Evolutionary conservation across 2,329 filamentous ascomycete genomes (phyloP).

Genomic region (Sporothrix inflata): DNA sequence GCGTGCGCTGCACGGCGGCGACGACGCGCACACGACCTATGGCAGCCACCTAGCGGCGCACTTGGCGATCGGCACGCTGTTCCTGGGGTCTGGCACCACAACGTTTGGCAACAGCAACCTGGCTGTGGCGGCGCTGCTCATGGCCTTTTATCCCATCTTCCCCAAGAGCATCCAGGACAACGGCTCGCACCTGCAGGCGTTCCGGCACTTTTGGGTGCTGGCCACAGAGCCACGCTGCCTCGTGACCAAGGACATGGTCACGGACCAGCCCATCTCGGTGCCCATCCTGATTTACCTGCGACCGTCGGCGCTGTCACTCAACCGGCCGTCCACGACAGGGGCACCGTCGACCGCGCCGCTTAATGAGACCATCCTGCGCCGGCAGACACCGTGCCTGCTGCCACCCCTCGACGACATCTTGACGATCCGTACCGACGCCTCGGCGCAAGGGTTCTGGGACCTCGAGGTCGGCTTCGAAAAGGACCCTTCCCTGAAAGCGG

Average conservation of each 20-base stretch:
- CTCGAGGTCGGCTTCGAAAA: constrained; percentile 73
- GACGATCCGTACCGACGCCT: constrained; percentile 61
- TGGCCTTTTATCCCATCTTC: constrained; percentile 93
- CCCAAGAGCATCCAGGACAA: constrained; percentile 91
- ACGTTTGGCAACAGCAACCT: constrained; percentile 89
- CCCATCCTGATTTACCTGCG: constrained; percentile 69
- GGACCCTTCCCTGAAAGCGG: constrained; percentile 62
- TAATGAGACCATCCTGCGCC: constrained; percentile 43
- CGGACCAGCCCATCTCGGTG: constrained; percentile 74
- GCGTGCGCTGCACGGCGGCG: constrained; percentile 82
- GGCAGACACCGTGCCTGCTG: constrained; percentile 61
- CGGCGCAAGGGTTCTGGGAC: constrained; percentile 75
- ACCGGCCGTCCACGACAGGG: constrained; percentile 43
- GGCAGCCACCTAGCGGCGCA: constrained; percentile 93
- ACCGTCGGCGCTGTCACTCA: constrained; percentile 26
- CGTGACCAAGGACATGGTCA: constrained; percentile 83
- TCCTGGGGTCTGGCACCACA: constrained; percentile 88
- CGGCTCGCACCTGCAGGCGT: constrained; percentile 90
- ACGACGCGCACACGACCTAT: constrained; percentile 82
- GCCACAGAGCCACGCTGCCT: constrained; percentile 89
- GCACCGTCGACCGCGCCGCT: constrained; percentile 43
- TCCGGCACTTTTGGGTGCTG: constrained; percentile 96
- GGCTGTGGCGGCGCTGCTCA: constrained; percentile 81
- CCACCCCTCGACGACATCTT: constrained; percentile 67
- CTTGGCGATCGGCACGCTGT: constrained; percentile 86